These are phyloP conservation scores for Cladosporium austrohemisphaericum DNA, from an alignment of 2,329 filamentous ascomycete genomes.

Conservation along the genomic window DNA sequence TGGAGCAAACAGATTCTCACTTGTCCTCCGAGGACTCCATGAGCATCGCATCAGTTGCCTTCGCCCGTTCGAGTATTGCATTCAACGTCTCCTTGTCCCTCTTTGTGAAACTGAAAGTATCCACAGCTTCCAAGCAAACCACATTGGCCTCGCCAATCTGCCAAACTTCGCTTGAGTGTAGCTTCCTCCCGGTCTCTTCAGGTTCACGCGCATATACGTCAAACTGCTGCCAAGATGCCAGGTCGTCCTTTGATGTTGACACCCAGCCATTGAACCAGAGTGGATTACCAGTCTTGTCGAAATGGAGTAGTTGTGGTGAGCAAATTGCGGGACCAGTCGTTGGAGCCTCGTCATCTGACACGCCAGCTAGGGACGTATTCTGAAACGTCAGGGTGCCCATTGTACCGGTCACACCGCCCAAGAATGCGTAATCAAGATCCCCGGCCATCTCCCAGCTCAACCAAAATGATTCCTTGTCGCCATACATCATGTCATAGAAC, in stretches of 20 bases:
- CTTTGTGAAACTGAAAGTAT: no score
- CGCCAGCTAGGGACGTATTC: not conserved
- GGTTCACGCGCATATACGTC: no score
- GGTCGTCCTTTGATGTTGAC: constrained; percentile 42
- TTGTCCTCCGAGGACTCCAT: no score
- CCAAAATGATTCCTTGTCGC: constrained; percentile 51
- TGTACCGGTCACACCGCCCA: constrained; percentile 37
- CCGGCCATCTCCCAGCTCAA: constrained; percentile 46
- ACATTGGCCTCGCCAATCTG: no score
- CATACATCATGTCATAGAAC: constrained; percentile 47
- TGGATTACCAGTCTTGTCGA: constrained; percentile 38
- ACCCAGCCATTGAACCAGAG: constrained; percentile 50
- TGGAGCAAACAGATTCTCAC: no score
- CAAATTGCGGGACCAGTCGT: constrained; percentile 36
- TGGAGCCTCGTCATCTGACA: constrained; percentile 8
- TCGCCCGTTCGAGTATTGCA: no score
- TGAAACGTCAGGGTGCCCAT: constrained; percentile 30
- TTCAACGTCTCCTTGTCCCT: no score
- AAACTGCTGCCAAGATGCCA: no score
- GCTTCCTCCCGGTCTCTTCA: no score
- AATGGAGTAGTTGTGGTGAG: constrained; percentile 44
- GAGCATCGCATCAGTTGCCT: no score
- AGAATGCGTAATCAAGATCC: constrained; percentile 43
- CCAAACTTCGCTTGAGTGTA: no score
- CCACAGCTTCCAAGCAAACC: no score